Base-by-base conservation (phyloP, 2,329 filamentous ascomycete species). In the Pseudocercospora vitis region DNA sequence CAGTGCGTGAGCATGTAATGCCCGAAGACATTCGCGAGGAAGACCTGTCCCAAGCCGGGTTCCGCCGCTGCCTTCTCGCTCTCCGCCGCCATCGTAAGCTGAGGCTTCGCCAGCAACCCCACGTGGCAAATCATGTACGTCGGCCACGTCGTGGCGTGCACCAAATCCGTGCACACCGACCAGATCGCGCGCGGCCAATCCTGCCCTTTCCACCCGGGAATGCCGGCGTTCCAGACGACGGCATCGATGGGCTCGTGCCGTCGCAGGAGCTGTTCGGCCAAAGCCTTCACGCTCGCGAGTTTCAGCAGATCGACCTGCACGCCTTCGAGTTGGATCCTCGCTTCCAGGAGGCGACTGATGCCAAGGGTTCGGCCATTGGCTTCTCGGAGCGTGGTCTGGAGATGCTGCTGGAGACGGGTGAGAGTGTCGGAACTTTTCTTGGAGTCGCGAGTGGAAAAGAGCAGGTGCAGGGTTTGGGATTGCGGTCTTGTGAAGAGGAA, bases 11-110 rank as follows among this genome's bases (percentile, higher is more conserved):
- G 83, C 66, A 96, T 75, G 70, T 99, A 97, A 74, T 99, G 94
- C 0, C 94, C 94, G 68, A 99, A 97, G 24, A 96, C 81, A 68
- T 97, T 97, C 46, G 92, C 87, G 69, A 86, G 87, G 70, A 97
- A 99, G 14, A 96, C 84, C 61, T 89, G 80, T 2, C 90, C 91
- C 0, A 99, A 75, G 4, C 76, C 74, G 0, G 86, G 84, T 53
- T 84, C 81, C 12, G 73, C 63, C 8, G 48, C 42, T 7, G 29
- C 35, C 3, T 57, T 35, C 9, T 42, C 26, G 23, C 44, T 24
- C 24, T 39, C 19, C n/a, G 23, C 1, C 71, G 3, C 9, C n/a
- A 28, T 31, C 12, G 48, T 19, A 11, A 80, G 74, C 67, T 91
- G 79, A 7, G 74, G 71, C 56, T 75, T 74, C n/a, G 81, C 75